A percentile compares a stretch with the other conserved stretches of the same genome.
Conservation (phyloP, 208 protist genomes). For the Crithidia sp. region DNA sequence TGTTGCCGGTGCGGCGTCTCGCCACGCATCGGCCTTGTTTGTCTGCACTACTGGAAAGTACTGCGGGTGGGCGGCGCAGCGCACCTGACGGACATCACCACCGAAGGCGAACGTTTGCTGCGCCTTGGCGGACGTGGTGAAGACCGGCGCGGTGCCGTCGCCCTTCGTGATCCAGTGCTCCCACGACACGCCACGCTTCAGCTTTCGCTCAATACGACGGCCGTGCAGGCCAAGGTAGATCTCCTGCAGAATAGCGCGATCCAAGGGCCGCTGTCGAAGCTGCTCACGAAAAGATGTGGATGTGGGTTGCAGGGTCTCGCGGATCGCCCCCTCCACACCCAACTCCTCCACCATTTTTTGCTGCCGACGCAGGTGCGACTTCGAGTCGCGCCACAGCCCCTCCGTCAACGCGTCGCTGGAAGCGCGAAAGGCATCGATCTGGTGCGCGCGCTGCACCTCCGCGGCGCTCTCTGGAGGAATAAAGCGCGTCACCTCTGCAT, state of each 20-base stretch:
- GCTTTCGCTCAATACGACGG: conserved; percentile 76
- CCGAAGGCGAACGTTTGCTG: conserved; percentile 91
- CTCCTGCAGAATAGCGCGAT: conserved; percentile 89
- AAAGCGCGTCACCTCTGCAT: conserved; percentile 38
- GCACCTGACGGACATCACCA: conserved; percentile 56
- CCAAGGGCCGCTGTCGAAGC: conserved; percentile 77
- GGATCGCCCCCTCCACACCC: conserved; percentile 83
- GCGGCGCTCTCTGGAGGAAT: conserved; percentile 47
- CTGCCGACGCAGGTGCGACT: conserved; percentile 82
- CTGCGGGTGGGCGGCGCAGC: conserved; percentile 57
- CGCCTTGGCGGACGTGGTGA: conserved; percentile 75
- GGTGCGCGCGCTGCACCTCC: conserved; percentile 58
- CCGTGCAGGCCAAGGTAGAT: conserved; percentile 89
- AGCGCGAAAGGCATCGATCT: conserved; percentile 53
- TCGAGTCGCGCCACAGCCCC: conserved; percentile 69
- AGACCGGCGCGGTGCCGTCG: conserved; percentile 88
- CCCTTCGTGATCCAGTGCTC: conserved; percentile 93
- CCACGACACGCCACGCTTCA: conserved; percentile 86
- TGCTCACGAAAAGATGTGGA: conserved; percentile 66
- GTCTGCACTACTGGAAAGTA: conserved; percentile 65
- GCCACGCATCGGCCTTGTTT: neutral
- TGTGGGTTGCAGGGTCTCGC: conserved; percentile 71
- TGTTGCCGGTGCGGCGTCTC: no score
- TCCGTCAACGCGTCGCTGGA: conserved; percentile 36
- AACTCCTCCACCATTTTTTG: conserved; percentile 64